phyloP scores from a whole-genome alignment of 306 rosid genomes.

The Hylodesmum podocarpum region DNA sequence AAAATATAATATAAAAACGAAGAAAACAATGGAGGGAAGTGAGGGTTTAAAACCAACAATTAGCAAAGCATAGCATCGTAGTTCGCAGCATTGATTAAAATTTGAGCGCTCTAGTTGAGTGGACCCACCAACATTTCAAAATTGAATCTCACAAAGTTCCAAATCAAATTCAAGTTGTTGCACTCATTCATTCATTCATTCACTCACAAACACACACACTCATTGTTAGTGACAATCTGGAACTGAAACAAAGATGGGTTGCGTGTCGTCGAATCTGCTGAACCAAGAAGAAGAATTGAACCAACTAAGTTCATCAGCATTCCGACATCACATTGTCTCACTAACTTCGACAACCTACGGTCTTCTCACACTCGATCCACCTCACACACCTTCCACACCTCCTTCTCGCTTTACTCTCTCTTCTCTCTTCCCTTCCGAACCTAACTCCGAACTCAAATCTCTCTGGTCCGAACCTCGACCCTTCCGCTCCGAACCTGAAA shows the following conservation, averaged over 20 bases:
- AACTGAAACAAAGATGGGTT: too few relatives aligned
- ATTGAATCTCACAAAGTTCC: constrained; percentile 1
- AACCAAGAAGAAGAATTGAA: constrained; percentile 73
- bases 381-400: constrained; percentile 39
- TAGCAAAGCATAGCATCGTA: background rate
- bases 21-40: background rate
- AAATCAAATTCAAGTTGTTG: background rate
- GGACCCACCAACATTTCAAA: constrained; percentile 24
- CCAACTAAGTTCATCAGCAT: constrained; percentile 65
- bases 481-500: constrained; percentile 55
- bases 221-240: too few relatives aligned
- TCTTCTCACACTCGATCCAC: constrained; percentile 80
- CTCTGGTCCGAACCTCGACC: too few relatives aligned
- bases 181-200: too few relatives aligned
- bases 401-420: constrained; percentile 52
- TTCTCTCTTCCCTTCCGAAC: constrained; percentile 16
- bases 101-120: background rate
- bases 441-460: too few relatives aligned
- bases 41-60: background rate
- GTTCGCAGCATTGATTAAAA: background rate
- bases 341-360: constrained; percentile 96
- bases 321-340: constrained; percentile 90
- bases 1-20: too few relatives aligned
- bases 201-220: too few relatives aligned
- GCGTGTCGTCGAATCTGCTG: constrained; percentile 78